These are phyloP conservation scores for Fraxinus sp. DNA, from an alignment of 305 asterid species.

Conservation along the genomic window DNA sequence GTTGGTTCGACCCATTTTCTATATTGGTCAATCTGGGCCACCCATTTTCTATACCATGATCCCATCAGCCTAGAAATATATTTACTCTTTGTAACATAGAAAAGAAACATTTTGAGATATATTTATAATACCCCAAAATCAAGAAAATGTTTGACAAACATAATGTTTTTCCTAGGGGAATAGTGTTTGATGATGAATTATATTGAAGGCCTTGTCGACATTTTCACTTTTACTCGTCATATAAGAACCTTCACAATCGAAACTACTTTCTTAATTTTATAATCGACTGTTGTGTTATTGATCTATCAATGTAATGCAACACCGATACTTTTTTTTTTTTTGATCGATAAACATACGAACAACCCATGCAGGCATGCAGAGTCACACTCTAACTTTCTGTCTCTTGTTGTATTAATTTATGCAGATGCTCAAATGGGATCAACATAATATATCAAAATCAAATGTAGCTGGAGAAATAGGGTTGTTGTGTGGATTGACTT, in stretches of 20 bases:
- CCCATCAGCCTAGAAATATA: background rate
- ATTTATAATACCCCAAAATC: background rate
- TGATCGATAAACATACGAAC: no score
- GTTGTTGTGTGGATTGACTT: constrained; percentile 54
- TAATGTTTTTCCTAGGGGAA: background rate
- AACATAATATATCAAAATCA: constrained; percentile 71
- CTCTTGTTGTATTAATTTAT: background rate
- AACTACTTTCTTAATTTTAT: background rate
- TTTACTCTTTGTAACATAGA: background rate
- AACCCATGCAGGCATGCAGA: no score
- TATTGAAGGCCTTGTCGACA: background rate
- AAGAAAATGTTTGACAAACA: background rate
- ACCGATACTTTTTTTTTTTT: background rate
- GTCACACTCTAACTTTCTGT: background rate
- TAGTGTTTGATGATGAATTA: background rate
- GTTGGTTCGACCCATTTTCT: background rate
- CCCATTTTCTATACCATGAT: background rate
- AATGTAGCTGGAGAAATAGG: constrained; percentile 87
- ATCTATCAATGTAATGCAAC: background rate
- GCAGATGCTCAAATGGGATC: constrained; percentile 83
- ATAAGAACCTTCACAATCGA: background rate
- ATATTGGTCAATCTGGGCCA: background rate
- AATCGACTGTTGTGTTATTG: background rate
- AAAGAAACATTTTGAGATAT: background rate
- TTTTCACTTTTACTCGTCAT: background rate